Base-by-base conservation (phyloP, 495 filamentous ascomycete genomes). In the Lasiosphaeria miniovina region DNA sequence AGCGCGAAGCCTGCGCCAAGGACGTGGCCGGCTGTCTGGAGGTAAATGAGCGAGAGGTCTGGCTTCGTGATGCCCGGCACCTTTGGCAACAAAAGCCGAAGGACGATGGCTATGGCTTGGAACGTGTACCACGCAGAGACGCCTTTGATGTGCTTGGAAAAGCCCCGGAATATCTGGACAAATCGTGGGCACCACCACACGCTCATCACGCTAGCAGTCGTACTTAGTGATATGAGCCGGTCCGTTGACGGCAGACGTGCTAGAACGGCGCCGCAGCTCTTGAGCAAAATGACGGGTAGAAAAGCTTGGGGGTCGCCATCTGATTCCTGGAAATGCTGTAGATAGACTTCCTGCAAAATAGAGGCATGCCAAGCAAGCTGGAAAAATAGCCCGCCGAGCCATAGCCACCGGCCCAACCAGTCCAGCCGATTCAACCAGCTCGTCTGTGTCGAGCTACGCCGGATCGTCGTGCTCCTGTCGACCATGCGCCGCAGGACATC, bases 101-200 rank as follows among this genome's bases (percentile, higher is more conserved):
- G 65, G 7, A 81, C 72, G 43, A 91, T 70, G 31, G 85, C 74
- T 50, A 90, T 74, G 15, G 82, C 65, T 60, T 94, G 90, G 14
- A 85, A 78, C 53, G 82, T 77, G 65, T 93, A 91, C 77, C 88
- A 90, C 55, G 86, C 80, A 6, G 73, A 70, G 10, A 88, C 77
- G 0, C 90, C 89, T 9, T 76, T 71, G 55, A 93, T 82, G 55
- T 86, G 84, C 34, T 79, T 84, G 45, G 77, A 80, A 62, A 85
- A 79, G 31, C 87, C 84, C 55, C 81, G 78, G n/a, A 85, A 74
- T 64, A 85, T 84, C 61, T 87, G 73, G 60, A 80, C 79, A 65
- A 90, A 77, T 56, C 81, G 82, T 6, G 88, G 88, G 61, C 92
- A 93, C 88, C 90, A 96, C 84, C 88, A 91, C 11, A 86, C 69